phyloP scores from a whole-genome alignment of 257 asterid genomes.

The Catharanthus roseus region DNA sequence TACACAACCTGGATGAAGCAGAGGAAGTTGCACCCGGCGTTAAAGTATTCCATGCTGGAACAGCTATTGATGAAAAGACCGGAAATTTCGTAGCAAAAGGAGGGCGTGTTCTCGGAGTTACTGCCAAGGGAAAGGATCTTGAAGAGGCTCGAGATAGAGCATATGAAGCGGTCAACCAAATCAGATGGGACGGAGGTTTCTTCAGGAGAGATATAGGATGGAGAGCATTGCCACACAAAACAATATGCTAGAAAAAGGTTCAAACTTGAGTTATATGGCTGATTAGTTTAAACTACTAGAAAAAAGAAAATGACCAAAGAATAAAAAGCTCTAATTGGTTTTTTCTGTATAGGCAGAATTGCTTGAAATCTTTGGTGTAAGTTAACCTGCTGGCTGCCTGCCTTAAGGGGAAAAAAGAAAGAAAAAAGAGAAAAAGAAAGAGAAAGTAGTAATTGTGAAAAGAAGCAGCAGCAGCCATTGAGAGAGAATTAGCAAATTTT shows the following conservation, averaged over 20 bases:
- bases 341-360: too few species aligned
- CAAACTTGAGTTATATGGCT: not conserved
- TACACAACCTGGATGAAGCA: constrained; percentile 69
- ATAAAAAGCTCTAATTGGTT: too few species aligned
- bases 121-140: constrained; percentile 73
- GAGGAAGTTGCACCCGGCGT: constrained; percentile 56
- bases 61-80: constrained; percentile 42
- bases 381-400: too few species aligned
- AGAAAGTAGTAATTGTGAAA: too few species aligned
- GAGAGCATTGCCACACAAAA: constrained; percentile 57
- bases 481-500: too few species aligned
- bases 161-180: constrained; percentile 62
- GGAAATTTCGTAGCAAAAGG: constrained; percentile 77
- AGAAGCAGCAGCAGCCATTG: too few species aligned
- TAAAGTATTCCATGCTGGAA: constrained; percentile 86
- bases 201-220: constrained; percentile 84
- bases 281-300: too few species aligned
- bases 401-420: too few species aligned
- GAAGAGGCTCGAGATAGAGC: constrained; percentile 79
- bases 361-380: too few species aligned
- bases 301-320: too few species aligned
- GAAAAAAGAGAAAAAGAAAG: too few species aligned
- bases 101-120: constrained; percentile 90
- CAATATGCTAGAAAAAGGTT: constrained; percentile 15
- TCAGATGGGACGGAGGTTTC: constrained; percentile 74